A percentile compares a stretch with the other conserved stretches of the same genome.
Evolutionary conservation across 192 early-diverging fungal genomes (phyloP).

Genomic region (Pilaira anomala): DNA sequence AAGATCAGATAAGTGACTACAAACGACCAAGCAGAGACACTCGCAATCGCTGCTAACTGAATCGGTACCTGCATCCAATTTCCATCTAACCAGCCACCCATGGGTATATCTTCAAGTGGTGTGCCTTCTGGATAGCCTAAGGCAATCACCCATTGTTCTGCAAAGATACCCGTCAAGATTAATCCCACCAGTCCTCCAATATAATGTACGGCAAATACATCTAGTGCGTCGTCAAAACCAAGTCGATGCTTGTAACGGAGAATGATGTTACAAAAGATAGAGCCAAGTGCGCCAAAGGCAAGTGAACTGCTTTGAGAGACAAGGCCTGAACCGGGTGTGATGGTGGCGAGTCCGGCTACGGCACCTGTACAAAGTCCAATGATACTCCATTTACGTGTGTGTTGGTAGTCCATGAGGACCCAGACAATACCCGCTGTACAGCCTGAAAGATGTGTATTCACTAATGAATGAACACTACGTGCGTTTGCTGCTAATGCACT

Average conservation of each 20-base stretch:
- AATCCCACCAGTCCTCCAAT: conserved; percentile 74
- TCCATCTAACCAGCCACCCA: conserved; percentile 78
- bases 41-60: conserved; percentile 70
- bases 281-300: conserved; percentile 71
- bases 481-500: conserved; percentile 67
- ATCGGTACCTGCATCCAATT: conserved; percentile 77
- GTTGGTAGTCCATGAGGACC: conserved; percentile 68
- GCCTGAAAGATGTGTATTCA: conserved; percentile 73
- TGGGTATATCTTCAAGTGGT: conserved; percentile 42
- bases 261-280: conserved; percentile 62
- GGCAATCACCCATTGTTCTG: conserved; percentile 62
- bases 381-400: conserved; percentile 69
- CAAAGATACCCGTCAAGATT: conserved; percentile 85
- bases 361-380: conserved; percentile 89
- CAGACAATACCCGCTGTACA: conserved; percentile 69
- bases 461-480: conserved; percentile 69
- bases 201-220: conserved; percentile 79
- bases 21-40: conserved; percentile 76
- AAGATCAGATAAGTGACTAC: conserved; percentile 68
- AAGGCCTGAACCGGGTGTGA: conserved; percentile 83
- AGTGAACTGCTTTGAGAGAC: conserved; percentile 70
- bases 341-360: conserved; percentile 83
- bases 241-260: conserved; percentile 61
- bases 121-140: conserved; percentile 57
- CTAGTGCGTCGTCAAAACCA: conserved; percentile 77